Base-by-base conservation (phyloP, 2,329 filamentous ascomycete genomes). In the Pseudogymnoascus sp. region DNA sequence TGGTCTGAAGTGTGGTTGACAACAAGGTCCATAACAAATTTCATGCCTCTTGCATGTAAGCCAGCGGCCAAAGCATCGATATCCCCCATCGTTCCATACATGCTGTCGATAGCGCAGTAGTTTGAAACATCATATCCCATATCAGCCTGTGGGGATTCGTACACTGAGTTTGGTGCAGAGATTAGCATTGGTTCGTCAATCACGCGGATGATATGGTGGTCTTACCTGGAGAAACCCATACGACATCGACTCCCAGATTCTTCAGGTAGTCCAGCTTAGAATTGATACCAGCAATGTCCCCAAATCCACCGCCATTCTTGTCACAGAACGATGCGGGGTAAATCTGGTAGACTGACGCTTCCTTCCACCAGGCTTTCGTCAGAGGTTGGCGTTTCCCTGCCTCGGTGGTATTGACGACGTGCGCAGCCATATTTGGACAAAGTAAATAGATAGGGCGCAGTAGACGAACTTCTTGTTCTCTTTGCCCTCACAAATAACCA, bases 71-170 rank as follows among this genome's bases (percentile, higher is more conserved):
- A 71, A 0, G 74, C 73, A 56, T 89, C 85, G 33, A 89, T 82
- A 68, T 90, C 86, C 59, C 80, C 76, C n/a, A 89, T 77, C 1
- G 84, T 85, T 12, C 88, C 88, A 65, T 89, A 90, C 0, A 82
- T 80, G 0, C 82, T 78, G 63, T 88, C 82, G 26, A 90, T 85
- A 33, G 77, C 79, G 65, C 86, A 81, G 66, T 89, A 89, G 69
- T 90, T 81, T 0, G 81, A 81, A 11, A 89, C 82, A 66, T 89
- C 87, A 68, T 89, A 89, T 28, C 86, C 87, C 85, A 89, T 87
- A 63, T 89, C 86, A 10, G 82, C 75, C 69, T 86, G 82, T 0
- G 86, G 86, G 6, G 79, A 82, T 65, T 84, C 81, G 68, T 83
- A 85, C 72, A 87, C 83, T 16, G 26, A 16, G 28, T 56, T 56